Percentiles rank a stretch among this genome's conserved stretches.
These are phyloP conservation scores for Ophiostoma sp. DNA, from an alignment of 2,329 filamentous ascomycete genomes.

Conservation along the genomic window DNA sequence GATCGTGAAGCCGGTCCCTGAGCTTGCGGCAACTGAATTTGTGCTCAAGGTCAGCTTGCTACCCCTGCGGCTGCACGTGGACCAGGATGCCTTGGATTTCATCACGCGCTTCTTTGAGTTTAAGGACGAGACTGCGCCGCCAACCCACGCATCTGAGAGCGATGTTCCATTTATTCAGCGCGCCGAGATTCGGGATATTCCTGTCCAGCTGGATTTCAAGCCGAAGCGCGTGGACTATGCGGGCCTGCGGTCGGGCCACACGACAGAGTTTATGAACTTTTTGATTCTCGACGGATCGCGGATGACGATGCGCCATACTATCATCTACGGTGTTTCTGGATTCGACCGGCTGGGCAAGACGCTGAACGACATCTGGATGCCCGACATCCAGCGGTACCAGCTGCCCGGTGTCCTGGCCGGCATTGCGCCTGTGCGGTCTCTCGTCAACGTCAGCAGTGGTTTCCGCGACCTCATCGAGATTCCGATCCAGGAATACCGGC, in stretches of 20 bases:
- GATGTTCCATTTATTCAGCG: conserved; percentile 85
- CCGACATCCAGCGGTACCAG: conserved; percentile 83
- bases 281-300: conserved; percentile 83
- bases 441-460: conserved; percentile 86
- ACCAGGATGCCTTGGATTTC: conserved; percentile 96
- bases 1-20: conserved; percentile 78
- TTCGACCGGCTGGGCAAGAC: conserved; percentile 87
- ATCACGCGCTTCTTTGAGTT: conserved; percentile 97
- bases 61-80: conserved; percentile 85
- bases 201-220: conserved; percentile 87
- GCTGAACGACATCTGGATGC: conserved; percentile 94
- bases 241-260: conserved; percentile 84
- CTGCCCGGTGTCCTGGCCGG: conserved; percentile 84
- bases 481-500: conserved; percentile 85
- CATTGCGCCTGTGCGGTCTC: conserved; percentile 77
- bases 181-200: conserved; percentile 77
- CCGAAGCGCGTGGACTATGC: conserved; percentile 97
- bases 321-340: conserved; percentile 85
- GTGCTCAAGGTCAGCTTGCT: conserved; percentile 74
- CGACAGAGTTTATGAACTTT: conserved; percentile 99
- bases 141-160: conserved; percentile 49
- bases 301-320: conserved; percentile 79
- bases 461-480: conserved; percentile 82
- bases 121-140: conserved; percentile 63
- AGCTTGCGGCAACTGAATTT: conserved; percentile 82